Evolutionary conservation across 495 filamentous ascomycete genomes (phyloP), one percentile per base, ranked within the genome.

Genomic region (Clohesyomyces aquaticus): DNA sequence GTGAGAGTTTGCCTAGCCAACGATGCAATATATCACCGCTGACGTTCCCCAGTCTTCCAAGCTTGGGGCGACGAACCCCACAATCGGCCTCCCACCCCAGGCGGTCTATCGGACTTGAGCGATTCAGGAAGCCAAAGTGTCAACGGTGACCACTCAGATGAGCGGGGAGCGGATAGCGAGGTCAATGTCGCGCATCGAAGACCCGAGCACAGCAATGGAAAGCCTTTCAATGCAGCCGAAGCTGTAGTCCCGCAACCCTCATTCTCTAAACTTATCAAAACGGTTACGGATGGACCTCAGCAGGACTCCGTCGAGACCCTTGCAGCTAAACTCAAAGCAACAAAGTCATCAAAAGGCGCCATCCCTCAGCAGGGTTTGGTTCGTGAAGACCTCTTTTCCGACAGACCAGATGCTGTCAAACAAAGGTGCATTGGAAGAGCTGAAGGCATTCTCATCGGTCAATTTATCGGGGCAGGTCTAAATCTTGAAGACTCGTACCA

Each of bases 401-500:
- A 49, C 4, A 16, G 19, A 48, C 23, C 22, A n/a, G 55, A 35
- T 25, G n/a, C 28, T 12, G 22, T 4, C 26, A 32, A 23, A 8
- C 14, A 47, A 6, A 18, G 45, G 12, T 26, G 47, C 4, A 28
- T 18, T 28, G 55, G 22, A 27, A 25, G 55, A 14, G 41, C 49
- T 27, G 55, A 59, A 29, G 55, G 55, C 12, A 48, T 59, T 3
- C 16, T 59, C 11, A 59, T 59, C 18, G 27, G 41, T 4, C 21
- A 48, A n/a, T 23, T 27, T 59, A 23, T 6, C 27, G 22, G 25
- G n/a, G 29, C 8, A 16, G 42, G 41, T 3, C 23, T 59, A 23
- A 48, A 23, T 19, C 45, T 47, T 6, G 41, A 47, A 28, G 55
- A 59, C 1, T 38, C 41, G 2, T 59, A 59, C 26, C 12, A 35